These are phyloP conservation scores for Neopestalotiopsis sp. DNA, from an alignment of 2,329 filamentous ascomycete species.

Conservation along the genomic window DNA sequence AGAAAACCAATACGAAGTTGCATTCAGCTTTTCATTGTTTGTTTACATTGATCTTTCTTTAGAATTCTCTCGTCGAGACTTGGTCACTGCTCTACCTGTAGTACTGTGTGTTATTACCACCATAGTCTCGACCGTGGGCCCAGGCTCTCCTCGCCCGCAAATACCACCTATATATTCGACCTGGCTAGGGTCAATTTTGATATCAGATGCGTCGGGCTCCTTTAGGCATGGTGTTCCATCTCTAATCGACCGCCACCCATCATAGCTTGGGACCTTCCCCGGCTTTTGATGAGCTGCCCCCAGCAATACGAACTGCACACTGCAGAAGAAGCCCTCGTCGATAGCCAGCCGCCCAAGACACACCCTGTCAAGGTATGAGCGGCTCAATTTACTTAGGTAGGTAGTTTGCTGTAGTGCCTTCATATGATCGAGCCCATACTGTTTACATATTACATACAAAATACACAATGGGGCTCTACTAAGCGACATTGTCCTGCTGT, in stretches of 20 bases:
- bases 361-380: background rate
- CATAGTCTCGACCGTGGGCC: background rate
- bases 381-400: background rate
- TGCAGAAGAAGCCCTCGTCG: background rate
- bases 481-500: background rate
- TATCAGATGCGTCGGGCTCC: background rate
- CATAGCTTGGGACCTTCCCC: conserved; percentile 5
- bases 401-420: background rate
- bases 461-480: background rate
- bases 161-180: background rate
- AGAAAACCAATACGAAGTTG: background rate
- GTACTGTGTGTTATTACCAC: background rate
- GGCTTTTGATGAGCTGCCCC: background rate
- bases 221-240: background rate
- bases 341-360: background rate
- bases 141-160: background rate
- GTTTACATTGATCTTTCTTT: background rate
- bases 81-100: background rate
- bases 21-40: background rate
- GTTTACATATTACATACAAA: background rate
- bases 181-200: background rate
- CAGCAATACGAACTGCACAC: conserved; percentile 3
- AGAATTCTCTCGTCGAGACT: background rate
- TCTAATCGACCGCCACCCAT: background rate
- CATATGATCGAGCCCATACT: background rate